Conservation (phyloP, 2,329 filamentous ascomycete genomes). For the Neonectria magnoliae region DNA sequence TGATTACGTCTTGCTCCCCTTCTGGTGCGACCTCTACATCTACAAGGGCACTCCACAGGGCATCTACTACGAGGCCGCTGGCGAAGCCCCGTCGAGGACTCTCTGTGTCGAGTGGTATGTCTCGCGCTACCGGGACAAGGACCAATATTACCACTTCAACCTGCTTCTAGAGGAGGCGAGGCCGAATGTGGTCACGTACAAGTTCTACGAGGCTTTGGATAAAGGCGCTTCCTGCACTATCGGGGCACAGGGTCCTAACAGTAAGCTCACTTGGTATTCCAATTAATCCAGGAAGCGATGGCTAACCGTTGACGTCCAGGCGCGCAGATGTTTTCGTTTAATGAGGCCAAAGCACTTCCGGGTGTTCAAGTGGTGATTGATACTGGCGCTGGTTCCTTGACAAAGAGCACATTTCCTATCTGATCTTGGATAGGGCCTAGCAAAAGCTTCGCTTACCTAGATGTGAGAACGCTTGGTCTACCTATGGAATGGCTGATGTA, state of each 20-base stretch:
- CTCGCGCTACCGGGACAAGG: neutral
- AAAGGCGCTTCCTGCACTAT: conserved; percentile 2
- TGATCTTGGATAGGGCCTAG: neutral
- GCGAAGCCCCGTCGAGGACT: conserved; percentile 2
- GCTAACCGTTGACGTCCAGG: neutral
- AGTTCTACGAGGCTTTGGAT: conserved; percentile 9
- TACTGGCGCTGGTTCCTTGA: neutral
- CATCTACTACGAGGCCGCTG: conserved; percentile 6
- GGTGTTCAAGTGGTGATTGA: conserved; percentile 10
- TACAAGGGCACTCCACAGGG: conserved; percentile 10
- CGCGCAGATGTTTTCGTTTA: conserved; percentile 1
- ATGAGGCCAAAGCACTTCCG: neutral
- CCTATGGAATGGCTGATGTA: no score
- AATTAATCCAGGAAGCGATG: neutral
- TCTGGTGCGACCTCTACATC: conserved; percentile 18
- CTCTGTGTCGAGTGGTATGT: conserved; percentile 11
- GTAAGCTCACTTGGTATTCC: neutral
- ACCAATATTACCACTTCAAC: conserved; percentile 13
- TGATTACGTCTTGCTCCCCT: conserved; percentile 5
- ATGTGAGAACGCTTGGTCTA: neutral
- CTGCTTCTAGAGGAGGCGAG: conserved; percentile 2
- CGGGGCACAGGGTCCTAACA: neutral
- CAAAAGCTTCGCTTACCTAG: neutral
- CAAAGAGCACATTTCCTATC: neutral
- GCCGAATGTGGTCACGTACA: conserved; percentile 4